phyloP scores from a whole-genome alignment of 345 rosid genomes.

The Atalantia buxifolia region DNA sequence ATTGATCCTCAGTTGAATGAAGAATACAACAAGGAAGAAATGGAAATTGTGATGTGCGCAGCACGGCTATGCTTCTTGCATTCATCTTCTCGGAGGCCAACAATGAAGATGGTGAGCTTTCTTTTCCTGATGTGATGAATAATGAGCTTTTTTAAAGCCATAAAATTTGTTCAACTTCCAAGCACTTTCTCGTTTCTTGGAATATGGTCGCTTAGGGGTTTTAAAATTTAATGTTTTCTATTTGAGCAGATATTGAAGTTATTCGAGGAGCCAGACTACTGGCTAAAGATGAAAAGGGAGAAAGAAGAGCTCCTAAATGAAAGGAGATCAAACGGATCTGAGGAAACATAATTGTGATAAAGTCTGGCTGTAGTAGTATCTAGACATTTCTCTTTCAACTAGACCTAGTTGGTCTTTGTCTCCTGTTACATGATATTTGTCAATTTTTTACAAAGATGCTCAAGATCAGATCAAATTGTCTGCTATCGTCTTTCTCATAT shows the following conservation, averaged over 20 bases:
- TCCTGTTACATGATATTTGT: no score
- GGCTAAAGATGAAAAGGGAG: conserved; percentile 22
- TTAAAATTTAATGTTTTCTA: not conserved
- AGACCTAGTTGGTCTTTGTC: no score
- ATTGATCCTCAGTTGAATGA: conserved; percentile 31
- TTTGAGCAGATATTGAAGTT: conserved; percentile 29
- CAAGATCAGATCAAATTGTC: not conserved
- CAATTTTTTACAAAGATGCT: not conserved
- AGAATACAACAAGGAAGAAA: conserved; percentile 32
- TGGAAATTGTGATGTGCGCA: conserved; percentile 29
- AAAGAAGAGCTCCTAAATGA: conserved; percentile 22
- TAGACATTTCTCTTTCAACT: not conserved
- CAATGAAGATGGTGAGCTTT: conserved; percentile 28
- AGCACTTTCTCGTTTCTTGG: no score
- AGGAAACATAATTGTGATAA: conserved; percentile 8
- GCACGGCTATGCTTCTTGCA: conserved; percentile 35
- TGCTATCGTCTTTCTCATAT: not conserved
- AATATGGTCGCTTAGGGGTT: no score
- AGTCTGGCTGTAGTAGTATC: not conserved
- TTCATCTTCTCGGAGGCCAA: conserved; percentile 36
- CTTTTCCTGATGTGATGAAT: not conserved
- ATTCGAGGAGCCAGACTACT: conserved; percentile 27
- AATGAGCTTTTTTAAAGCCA: not conserved
- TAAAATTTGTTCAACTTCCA: no score
- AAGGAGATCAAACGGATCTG: not conserved